These are phyloP conservation scores for Amyloporia xantha DNA, from an alignment of 768 basidiomycete species.

Conservation along the genomic window DNA sequence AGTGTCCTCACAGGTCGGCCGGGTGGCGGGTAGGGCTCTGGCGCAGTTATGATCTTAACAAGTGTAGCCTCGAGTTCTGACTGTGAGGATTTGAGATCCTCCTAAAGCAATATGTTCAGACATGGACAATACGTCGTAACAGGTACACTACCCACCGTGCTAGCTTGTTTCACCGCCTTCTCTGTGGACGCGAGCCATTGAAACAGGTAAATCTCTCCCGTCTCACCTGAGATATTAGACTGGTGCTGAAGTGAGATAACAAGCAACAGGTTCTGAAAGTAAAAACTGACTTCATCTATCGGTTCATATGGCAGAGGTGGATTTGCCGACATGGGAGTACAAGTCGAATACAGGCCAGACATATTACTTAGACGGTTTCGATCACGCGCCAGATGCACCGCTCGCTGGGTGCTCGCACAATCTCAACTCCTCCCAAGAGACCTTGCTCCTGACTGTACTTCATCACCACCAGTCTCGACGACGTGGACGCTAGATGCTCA, in stretches of 20 bases:
- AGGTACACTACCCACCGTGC: slow-evolving; percentile 41
- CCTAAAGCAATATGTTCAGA: slow-evolving; percentile 33
- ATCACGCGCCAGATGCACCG: too few relatives aligned
- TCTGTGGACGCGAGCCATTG: slow-evolving; percentile 74
- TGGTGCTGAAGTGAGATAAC: slow-evolving; percentile 20
- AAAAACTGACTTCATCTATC: slow-evolving; percentile 3
- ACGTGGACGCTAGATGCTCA: too few relatives aligned
- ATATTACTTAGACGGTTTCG: too few relatives aligned
- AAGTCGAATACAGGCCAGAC: too few relatives aligned
- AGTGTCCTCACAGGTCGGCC: slow-evolving; percentile 82
- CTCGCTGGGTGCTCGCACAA: too few relatives aligned
- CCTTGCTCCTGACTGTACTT: too few relatives aligned
- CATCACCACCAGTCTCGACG: too few relatives aligned
- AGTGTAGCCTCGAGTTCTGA: slow-evolving; percentile 53
- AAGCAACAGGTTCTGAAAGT: slow-evolving; percentile 1
- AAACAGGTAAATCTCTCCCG: slow-evolving; percentile 77
- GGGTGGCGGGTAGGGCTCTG: slow-evolving; percentile 68
- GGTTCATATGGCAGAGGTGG: not conserved
- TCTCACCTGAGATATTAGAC: slow-evolving; percentile 66
- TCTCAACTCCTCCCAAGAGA: too few relatives aligned
- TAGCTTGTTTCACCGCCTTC: slow-evolving; percentile 42
- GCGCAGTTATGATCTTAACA: slow-evolving; percentile 60
- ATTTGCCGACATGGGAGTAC: not conserved
- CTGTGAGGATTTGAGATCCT: slow-evolving; percentile 60
- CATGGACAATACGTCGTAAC: not conserved